Base-by-base conservation (phyloP, 257 asterid genomes). In the Solanum piurae region DNA sequence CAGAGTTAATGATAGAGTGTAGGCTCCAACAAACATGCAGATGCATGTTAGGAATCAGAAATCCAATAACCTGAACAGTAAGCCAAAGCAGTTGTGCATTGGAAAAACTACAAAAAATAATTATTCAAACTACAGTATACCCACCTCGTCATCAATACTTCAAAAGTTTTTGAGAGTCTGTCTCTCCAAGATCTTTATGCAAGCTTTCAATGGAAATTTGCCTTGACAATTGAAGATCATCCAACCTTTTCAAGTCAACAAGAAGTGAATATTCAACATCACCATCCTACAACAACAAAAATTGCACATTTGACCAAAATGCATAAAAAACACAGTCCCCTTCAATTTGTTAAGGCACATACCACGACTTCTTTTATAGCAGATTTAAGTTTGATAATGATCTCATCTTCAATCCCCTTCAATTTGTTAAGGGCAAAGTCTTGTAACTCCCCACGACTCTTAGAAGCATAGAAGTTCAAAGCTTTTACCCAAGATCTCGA, bases 21-120 rank as follows among this genome's bases (percentile, higher is more conserved):
- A 95, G 92, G 94, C 95, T 89, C 98, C 99, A 97, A 38, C 94
- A 90, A 91, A 95, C 95, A 92, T 97, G 94, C 93, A 95, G 90
- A 93, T 90, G 94, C 99, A 97, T 95, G 92, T 97, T 97, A 69
- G 94, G 95, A 86, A 97, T 97, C 94, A 97, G 90, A 90, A 97
- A 95, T 46, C 92, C 88, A 80, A 92, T 91, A 86, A 97, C 97
- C 98, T 95, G 95, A 83, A 92, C 72, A 33, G 29, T n/a, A 36
- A 37, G 44, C 64, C 90, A 75, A 89, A 88, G 85, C 79, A 40
- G 60, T 21, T 86, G 62, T 72, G 55, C n/a, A 83, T 90, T 90
- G 90, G 88, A 85, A 86, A 84, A 83, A 77, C 69, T 40, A 44
- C 62, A 34, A 83, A 82, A 74, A 91, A 64, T 21, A 86, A 18